These are phyloP conservation scores for Hypoxylon sp. DNA, from an alignment of 2,329 filamentous ascomycete species.

Conservation along the genomic window DNA sequence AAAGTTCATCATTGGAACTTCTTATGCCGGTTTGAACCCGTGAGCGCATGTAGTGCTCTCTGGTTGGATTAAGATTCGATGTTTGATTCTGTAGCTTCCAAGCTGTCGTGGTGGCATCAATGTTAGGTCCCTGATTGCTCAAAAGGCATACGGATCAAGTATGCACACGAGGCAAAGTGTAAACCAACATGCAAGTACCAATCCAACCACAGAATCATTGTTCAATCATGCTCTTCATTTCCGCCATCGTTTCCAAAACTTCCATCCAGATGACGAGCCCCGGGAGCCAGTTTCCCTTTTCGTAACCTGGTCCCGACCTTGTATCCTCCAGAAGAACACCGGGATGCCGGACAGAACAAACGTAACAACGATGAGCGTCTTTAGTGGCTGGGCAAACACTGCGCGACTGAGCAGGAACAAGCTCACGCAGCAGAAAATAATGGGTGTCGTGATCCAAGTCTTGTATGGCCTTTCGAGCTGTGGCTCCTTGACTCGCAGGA, in stretches of 20 bases:
- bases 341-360: slow-evolving; percentile 87
- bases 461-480: slow-evolving; percentile 88
- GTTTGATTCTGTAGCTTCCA: too few relatives aligned
- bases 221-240: slow-evolving; percentile 37
- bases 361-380: slow-evolving; percentile 85
- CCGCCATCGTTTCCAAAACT: slow-evolving; percentile 64
- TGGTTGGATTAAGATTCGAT: too few relatives aligned
- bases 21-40: too few relatives aligned
- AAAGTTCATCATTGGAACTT: too few relatives aligned
- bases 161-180: too few relatives aligned
- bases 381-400: slow-evolving; percentile 88
- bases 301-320: slow-evolving; percentile 64
- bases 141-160: too few relatives aligned
- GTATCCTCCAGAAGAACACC: slow-evolving; percentile 88
- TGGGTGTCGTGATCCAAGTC: slow-evolving; percentile 96
- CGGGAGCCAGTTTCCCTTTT: slow-evolving; percentile 53
- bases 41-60: too few relatives aligned
- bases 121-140: too few relatives aligned
- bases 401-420: slow-evolving; percentile 89
- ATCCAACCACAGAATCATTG: slow-evolving; percentile 15
- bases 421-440: slow-evolving; percentile 98
- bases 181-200: slow-evolving; percentile 23
- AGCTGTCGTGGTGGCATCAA: too few relatives aligned
- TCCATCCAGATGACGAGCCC: slow-evolving; percentile 58
- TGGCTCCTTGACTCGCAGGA: slow-evolving; percentile 87